Percentiles rank a stretch among this genome's conserved stretches.
These are phyloP conservation scores for Chrysoporthe austroafricana DNA, from an alignment of 2,329 filamentous ascomycete species.

Conservation along the genomic window DNA sequence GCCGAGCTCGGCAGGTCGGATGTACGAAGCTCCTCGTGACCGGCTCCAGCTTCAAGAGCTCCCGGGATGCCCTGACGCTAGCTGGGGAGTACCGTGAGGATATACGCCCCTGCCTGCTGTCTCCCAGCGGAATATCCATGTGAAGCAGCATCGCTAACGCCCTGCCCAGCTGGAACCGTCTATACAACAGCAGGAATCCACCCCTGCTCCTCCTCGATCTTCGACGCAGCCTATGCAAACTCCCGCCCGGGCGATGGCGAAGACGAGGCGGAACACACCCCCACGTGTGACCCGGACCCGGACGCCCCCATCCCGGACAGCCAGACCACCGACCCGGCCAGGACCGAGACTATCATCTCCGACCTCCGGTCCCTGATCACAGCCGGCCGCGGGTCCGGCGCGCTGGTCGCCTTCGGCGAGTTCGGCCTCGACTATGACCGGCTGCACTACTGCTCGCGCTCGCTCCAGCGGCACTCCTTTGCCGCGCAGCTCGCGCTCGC, in stretches of 20 bases:
- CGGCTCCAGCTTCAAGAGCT: slow-evolving; percentile 83
- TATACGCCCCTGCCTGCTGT: slow-evolving; percentile 10
- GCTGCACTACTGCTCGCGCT: slow-evolving; percentile 77
- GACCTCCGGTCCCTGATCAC: slow-evolving; percentile 68
- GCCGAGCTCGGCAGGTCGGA: slow-evolving; percentile 75
- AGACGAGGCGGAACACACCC: slow-evolving; percentile 47
- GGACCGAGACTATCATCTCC: slow-evolving; percentile 55
- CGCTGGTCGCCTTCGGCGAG: slow-evolving; percentile 85
- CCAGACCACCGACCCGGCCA: slow-evolving; percentile 44
- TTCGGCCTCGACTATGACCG: slow-evolving; percentile 97
- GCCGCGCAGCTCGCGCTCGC: slow-evolving; percentile 80
- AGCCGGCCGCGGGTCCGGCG: slow-evolving; percentile 53
- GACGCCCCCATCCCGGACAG: slow-evolving; percentile 54
- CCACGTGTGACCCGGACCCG: slow-evolving; percentile 58
- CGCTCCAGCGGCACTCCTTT: slow-evolving; percentile 84
- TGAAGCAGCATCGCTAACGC: slow-evolving; percentile 6
- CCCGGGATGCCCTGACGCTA: slow-evolving; percentile 73
- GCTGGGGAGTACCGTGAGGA: slow-evolving; percentile 73
- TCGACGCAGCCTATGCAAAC: slow-evolving; percentile 59
- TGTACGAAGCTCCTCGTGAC: slow-evolving; percentile 92
- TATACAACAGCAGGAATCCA: slow-evolving; percentile 94
- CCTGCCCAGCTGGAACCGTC: slow-evolving; percentile 69
- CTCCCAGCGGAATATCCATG: not conserved
- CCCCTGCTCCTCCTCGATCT: slow-evolving; percentile 82
- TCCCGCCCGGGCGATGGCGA: slow-evolving; percentile 45